Evolutionary conservation across 2,329 filamentous ascomycete species (phyloP).

Genomic region (Mollisiaceae sp.): DNA sequence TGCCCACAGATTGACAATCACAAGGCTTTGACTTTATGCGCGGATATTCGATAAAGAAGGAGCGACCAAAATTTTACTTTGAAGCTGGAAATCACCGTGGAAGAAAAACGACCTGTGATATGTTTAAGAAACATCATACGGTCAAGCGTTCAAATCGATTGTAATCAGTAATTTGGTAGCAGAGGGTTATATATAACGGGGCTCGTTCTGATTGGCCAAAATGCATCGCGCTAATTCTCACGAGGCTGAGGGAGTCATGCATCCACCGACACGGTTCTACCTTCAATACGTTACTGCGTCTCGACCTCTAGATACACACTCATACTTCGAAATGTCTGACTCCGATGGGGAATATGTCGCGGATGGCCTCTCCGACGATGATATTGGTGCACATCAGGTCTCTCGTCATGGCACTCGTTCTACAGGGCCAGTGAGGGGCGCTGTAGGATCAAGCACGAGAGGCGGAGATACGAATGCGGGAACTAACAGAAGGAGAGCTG

Average conservation of each 20-base stretch:
- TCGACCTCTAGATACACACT: too few relatives aligned
- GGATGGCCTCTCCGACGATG: conserved; percentile 68
- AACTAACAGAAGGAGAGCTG: conserved; percentile 53
- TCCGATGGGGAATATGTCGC: conserved; percentile 74
- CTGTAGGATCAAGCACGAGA: conserved; percentile 37
- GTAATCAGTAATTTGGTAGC: background rate
- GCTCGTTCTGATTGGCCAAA: background rate
- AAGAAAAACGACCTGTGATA: background rate
- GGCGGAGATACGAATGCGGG: conserved; percentile 37
- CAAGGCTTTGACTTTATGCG: background rate
- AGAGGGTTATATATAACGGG: background rate
- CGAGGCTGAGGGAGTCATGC: background rate
- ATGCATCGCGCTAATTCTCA: background rate
- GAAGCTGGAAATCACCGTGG: background rate
- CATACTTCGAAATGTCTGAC: conserved; percentile 62
- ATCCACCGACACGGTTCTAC: too few relatives aligned
- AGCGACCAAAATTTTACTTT: background rate
- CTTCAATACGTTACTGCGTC: too few relatives aligned
- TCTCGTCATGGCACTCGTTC: conserved; percentile 41
- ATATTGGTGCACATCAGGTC: conserved; percentile 50
- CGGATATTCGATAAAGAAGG: background rate
- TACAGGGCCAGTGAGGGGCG: conserved; percentile 35
- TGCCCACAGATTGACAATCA: background rate
- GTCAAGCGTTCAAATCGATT: background rate
- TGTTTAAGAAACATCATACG: background rate